phyloP scores from a whole-genome alignment of 2,329 filamentous ascomycete species.

The Fusarium sp. region DNA sequence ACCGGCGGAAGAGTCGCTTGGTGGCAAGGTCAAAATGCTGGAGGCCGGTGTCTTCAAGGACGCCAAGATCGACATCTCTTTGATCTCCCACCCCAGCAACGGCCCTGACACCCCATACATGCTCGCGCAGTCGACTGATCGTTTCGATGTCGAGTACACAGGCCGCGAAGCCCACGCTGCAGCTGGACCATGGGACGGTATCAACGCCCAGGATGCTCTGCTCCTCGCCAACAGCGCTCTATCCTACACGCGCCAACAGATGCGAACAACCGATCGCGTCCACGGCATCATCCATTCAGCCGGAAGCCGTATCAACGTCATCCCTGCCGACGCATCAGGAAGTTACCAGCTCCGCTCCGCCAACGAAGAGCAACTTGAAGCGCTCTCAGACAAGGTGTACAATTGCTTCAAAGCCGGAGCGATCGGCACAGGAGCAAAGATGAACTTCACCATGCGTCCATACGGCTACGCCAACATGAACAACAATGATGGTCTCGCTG shows the following conservation, averaged over 20 bases:
- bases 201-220: conserved; percentile 41
- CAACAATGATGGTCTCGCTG: conserved; percentile 45
- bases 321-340: conserved; percentile 62
- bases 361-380: conserved; percentile 46
- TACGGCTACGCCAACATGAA: conserved; percentile 49
- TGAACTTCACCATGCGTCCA: conserved; percentile 51
- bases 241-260: conserved; percentile 37
- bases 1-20: conserved; percentile 36
- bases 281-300: conserved; percentile 38
- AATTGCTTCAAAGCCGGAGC: conserved; percentile 46
- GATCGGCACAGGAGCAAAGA: conserved; percentile 48
- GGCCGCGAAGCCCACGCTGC: conserved; percentile 33
- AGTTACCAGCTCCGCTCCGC: conserved; percentile 68
- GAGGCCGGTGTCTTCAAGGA: conserved; percentile 34
- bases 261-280: conserved; percentile 29
- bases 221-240: conserved; percentile 36
- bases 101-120: conserved; percentile 26
- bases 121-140: conserved; percentile 32
- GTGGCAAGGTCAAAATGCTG: conserved; percentile 39
- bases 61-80: conserved; percentile 39
- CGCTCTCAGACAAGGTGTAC: conserved; percentile 37
- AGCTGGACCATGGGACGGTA: conserved; percentile 31
- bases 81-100: conserved; percentile 38
- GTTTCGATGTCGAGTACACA: conserved; percentile 33
- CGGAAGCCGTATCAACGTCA: conserved; percentile 39